Percentiles rank a stretch among this genome's conserved stretches.
Conservation (phyloP, 352 stramenopile species). For the Phytopythium kandeliae region DNA sequence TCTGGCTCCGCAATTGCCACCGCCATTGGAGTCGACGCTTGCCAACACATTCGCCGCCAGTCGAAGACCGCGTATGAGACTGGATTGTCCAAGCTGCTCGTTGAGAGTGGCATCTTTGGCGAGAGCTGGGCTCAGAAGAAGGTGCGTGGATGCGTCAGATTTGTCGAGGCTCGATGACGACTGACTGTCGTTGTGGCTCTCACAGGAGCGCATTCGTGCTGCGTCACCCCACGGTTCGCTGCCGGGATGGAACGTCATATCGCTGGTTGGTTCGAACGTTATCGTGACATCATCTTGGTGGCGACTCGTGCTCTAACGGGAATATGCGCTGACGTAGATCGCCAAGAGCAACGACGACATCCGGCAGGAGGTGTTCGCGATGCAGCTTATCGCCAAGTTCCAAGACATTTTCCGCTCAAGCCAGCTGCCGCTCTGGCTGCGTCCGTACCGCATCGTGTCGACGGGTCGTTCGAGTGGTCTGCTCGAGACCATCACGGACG, state of each 20-base stretch:
- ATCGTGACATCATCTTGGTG: no score
- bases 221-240: constrained; percentile 81
- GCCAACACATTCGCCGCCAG: constrained; percentile 38
- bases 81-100: constrained; percentile 58
- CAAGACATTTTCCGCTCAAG: constrained; percentile 89
- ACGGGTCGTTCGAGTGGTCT: constrained; percentile 90
- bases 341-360: constrained; percentile 97
- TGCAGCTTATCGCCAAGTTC: constrained; percentile 94
- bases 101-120: constrained; percentile 72
- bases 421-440: constrained; percentile 91
- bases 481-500: constrained; percentile 94
- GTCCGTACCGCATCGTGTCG: constrained; percentile 93
- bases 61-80: constrained; percentile 65
- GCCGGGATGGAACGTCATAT: constrained; percentile 91
- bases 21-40: background rate
- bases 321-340: constrained; percentile 42
- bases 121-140: constrained; percentile 95
- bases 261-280: constrained; percentile 57
- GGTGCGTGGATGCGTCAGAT: no score
- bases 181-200: background rate
- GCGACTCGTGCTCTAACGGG: no score
- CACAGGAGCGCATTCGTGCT: constrained; percentile 73
- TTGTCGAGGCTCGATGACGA: no score
- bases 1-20: background rate
- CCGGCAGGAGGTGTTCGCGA: constrained; percentile 94